These are phyloP conservation scores for Petunia hybrid DNA, from an alignment of 305 asterid species.

Conservation along the genomic window DNA sequence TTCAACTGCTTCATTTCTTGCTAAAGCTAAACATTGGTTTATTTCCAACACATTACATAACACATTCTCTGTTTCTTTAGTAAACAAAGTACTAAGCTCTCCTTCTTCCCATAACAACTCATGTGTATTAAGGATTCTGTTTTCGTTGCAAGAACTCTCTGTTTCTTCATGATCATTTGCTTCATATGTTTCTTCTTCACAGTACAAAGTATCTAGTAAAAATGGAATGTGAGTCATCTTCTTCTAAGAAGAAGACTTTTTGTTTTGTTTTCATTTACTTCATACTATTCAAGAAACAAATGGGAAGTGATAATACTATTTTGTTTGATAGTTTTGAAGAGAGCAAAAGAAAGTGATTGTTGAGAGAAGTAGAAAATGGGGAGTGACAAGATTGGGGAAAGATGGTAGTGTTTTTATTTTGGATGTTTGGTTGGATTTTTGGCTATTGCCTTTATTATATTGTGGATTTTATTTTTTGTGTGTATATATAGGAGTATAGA, in stretches of 20 bases:
- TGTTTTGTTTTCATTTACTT: constrained; percentile 33
- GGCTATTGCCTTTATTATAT: not conserved
- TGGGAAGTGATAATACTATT: not conserved
- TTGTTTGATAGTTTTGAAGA: constrained; percentile 21
- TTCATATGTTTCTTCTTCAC: constrained; percentile 33
- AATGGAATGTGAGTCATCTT: constrained; percentile 32
- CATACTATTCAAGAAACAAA: constrained; percentile 24
- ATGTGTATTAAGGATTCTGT: constrained; percentile 30
- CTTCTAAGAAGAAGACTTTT: constrained; percentile 33
- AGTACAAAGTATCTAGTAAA: constrained; percentile 31
- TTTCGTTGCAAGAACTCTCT: constrained; percentile 22
- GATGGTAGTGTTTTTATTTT: constrained; percentile 24
- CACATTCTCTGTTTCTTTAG: constrained; percentile 58
- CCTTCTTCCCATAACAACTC: constrained; percentile 58
- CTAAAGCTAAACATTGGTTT: constrained; percentile 42
- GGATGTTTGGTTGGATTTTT: not conserved
- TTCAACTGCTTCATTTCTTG: constrained; percentile 66
- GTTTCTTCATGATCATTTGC: not conserved
- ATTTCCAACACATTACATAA: constrained; percentile 32
- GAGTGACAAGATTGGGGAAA: not conserved
- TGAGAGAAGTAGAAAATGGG: not conserved
- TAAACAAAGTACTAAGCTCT: constrained; percentile 54
- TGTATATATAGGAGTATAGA: not conserved
- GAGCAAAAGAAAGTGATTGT: not conserved
- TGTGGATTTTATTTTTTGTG: constrained; percentile 3